phyloP scores from a whole-genome alignment of 78 protist species.

The Paulinella micropora region DNA sequence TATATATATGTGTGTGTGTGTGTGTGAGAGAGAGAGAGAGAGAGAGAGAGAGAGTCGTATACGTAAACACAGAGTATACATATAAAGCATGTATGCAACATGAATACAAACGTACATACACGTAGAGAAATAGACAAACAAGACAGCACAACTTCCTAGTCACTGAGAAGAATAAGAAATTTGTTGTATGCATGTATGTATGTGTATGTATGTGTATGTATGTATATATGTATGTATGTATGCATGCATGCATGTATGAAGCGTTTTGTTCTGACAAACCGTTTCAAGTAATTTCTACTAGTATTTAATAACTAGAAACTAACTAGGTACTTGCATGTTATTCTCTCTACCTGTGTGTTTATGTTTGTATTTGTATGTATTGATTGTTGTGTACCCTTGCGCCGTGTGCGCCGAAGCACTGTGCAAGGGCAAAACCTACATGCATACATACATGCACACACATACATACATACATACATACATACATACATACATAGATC shows the following conservation, averaged over 20 bases:
- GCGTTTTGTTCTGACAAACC: not conserved
- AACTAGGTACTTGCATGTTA: not conserved
- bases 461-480: not conserved
- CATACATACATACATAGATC: not conserved
- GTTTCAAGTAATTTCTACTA: not conserved
- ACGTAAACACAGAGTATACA: no score
- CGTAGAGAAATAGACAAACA: no score
- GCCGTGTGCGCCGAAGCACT: no score
- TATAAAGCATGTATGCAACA: no score
- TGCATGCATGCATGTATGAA: not conserved
- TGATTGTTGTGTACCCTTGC: no score
- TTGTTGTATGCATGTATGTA: not conserved
- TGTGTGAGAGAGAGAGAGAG: not conserved
- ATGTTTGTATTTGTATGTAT: not conserved
- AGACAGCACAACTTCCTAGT: no score
- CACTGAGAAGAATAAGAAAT: no score
- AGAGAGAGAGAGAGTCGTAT: no score
- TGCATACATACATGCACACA: not conserved
- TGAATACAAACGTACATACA: no score
- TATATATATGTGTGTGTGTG: not conserved
- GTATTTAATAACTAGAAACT: not conserved
- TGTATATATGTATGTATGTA: not conserved
- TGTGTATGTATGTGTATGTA: not conserved
- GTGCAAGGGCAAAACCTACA: no score
- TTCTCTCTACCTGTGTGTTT: not conserved